phyloP scores from a whole-genome alignment of 2,329 filamentous ascomycete genomes.

The Rhynchosporium agropyri region DNA sequence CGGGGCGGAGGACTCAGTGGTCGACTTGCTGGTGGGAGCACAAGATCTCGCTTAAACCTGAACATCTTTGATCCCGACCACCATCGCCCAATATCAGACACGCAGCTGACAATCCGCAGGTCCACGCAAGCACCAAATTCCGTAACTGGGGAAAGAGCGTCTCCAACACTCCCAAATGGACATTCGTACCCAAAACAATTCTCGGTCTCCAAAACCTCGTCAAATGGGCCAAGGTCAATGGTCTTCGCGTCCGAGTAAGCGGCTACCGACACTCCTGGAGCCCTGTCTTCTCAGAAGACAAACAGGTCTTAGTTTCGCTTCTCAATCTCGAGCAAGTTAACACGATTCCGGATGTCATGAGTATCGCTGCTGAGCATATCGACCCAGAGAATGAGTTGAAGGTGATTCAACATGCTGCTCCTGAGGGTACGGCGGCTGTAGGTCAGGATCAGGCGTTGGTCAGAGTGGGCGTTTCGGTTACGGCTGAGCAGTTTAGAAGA shows the following conservation, averaged over 20 bases:
- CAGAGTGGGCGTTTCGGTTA: constrained; percentile 48
- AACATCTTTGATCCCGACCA: not conserved
- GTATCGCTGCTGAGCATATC: constrained; percentile 37
- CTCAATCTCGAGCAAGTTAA: constrained; percentile 46
- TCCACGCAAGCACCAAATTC: constrained; percentile 43
- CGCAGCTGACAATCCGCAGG: constrained; percentile 28
- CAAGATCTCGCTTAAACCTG: not conserved
- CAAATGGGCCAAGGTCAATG: constrained; percentile 43
- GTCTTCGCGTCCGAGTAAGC: constrained; percentile 46
- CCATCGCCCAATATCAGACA: not conserved
- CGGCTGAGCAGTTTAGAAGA: constrained; percentile 50
- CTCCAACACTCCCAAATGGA: constrained; percentile 45
- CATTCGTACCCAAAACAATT: constrained; percentile 48
- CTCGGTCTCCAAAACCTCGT: constrained; percentile 48
- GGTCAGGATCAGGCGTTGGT: constrained; percentile 43
- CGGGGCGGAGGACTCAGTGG: not conserved
- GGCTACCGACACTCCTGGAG: constrained; percentile 51
- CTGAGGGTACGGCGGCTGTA: constrained; percentile 21
- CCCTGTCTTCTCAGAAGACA: constrained; percentile 46
- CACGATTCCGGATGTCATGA: constrained; percentile 45
- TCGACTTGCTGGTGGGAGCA: not conserved
- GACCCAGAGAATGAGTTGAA: constrained; percentile 45
- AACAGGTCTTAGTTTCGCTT: constrained; percentile 49
- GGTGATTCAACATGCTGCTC: constrained; percentile 41
- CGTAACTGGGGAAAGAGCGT: constrained; percentile 49